Evolutionary conservation across 2,329 filamentous ascomycete genomes (phyloP).

Genomic region (Geoglossum cookeanum): DNA sequence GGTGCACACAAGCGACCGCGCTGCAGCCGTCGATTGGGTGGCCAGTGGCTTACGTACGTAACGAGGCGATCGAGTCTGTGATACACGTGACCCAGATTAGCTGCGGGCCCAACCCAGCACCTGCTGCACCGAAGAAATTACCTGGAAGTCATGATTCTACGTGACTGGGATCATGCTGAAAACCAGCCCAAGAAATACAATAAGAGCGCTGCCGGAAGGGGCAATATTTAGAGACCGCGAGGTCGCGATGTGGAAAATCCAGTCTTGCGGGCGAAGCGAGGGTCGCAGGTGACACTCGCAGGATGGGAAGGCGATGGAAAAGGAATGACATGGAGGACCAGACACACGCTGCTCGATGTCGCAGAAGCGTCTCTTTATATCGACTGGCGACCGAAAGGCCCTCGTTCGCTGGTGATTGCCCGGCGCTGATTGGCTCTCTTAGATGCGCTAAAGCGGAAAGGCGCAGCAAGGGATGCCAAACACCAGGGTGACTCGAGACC

Average conservation of each 20-base stretch:
- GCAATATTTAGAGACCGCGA: background rate
- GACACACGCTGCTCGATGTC: background rate
- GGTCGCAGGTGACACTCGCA: conserved; percentile 1
- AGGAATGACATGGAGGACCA: conserved; percentile 2
- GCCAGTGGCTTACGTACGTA: conserved; percentile 44
- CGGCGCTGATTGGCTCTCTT: conserved; percentile 2
- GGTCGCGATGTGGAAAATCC: background rate
- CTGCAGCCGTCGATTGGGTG: background rate
- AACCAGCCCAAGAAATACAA: background rate
- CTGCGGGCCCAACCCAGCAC: background rate
- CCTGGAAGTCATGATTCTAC: conserved; percentile 1
- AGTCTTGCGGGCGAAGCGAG: background rate
- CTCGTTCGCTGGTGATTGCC: background rate
- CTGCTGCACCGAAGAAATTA: background rate
- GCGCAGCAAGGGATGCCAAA: conserved; percentile 2
- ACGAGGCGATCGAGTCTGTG: conserved; percentile 63
- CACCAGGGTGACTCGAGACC: conserved; percentile 1
- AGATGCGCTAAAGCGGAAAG: conserved; percentile 3
- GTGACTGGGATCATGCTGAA: background rate
- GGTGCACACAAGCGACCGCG: background rate
- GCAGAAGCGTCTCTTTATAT: conserved; percentile 1
- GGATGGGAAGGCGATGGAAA: background rate
- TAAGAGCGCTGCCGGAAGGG: background rate
- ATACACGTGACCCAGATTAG: conserved; percentile 2
- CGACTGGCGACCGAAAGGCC: background rate